phyloP scores from a whole-genome alignment of 2,329 filamentous ascomycete species.

The Nothophoma quercina region DNA sequence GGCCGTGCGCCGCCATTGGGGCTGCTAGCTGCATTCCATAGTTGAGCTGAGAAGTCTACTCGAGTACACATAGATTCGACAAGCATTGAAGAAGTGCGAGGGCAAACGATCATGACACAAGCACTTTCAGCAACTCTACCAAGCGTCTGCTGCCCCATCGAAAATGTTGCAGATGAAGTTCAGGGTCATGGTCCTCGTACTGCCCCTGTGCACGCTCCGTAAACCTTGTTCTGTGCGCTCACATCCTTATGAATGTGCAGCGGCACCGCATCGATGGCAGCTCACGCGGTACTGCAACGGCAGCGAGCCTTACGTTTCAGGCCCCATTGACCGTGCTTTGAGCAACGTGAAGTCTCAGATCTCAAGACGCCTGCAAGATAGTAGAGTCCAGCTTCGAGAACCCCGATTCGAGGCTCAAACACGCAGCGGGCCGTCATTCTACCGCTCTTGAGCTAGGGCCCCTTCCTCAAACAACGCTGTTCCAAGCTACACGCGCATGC shows the following conservation, averaged over 20 bases:
- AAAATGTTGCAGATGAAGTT: background rate
- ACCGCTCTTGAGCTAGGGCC: background rate
- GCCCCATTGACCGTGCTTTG: background rate
- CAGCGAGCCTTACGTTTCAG: constrained; percentile 9
- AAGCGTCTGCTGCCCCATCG: constrained; percentile 4
- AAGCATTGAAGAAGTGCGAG: background rate
- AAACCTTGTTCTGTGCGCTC: constrained; percentile 6
- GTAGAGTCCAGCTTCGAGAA: background rate
- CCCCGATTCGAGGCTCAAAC: background rate
- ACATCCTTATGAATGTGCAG: constrained; percentile 5
- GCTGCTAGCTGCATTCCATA: constrained; percentile 12
- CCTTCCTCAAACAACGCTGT: constrained; percentile 7
- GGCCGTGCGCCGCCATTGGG: constrained; percentile 9
- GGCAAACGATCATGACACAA: background rate
- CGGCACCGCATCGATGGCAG: background rate
- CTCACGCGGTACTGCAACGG: constrained; percentile 6
- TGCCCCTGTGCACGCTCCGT: constrained; percentile 13
- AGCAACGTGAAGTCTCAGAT: background rate
- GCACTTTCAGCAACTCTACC: background rate
- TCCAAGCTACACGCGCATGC: constrained; percentile 6
- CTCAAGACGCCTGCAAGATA: background rate
- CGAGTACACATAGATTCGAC: background rate
- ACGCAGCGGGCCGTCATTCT: background rate
- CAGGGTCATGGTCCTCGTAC: background rate
- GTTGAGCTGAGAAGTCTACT: constrained; percentile 1